phyloP scores from a whole-genome alignment of 2,329 filamentous ascomycete species.

The Phialophora verrucosa region DNA sequence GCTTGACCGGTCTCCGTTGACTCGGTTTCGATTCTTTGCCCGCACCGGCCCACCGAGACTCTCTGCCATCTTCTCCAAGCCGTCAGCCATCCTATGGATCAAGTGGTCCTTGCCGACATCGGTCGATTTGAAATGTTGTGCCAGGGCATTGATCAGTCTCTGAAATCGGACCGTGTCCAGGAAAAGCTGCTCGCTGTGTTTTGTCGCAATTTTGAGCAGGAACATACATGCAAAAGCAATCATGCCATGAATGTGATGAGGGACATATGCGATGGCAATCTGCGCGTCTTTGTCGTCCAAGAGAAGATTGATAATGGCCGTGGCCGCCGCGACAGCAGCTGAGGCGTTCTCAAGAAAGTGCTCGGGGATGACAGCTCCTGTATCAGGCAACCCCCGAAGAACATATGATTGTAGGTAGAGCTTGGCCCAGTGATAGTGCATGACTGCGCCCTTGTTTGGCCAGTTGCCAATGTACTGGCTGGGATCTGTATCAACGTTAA shows the following conservation, averaged over 20 bases:
- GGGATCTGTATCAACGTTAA: constrained; percentile 45
- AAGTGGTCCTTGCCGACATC: constrained; percentile 44
- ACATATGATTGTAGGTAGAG: constrained; percentile 59
- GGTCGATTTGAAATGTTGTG: constrained; percentile 42
- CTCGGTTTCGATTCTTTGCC: constrained; percentile 25
- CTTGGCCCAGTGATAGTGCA: constrained; percentile 60
- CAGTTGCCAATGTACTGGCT: constrained; percentile 56
- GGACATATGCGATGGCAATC: constrained; percentile 50
- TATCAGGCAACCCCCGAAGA: constrained; percentile 54
- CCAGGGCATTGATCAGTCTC: constrained; percentile 40
- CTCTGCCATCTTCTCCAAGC: constrained; percentile 44
- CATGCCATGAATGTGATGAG: constrained; percentile 55
- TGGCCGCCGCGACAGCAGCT: constrained; percentile 52
- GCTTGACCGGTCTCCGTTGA: constrained; percentile 28
- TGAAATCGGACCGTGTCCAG: constrained; percentile 41
- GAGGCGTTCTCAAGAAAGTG: constrained; percentile 51
- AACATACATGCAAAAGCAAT: constrained; percentile 56
- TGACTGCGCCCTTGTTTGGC: constrained; percentile 56
- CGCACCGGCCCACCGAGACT: constrained; percentile 35
- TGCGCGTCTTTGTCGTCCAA: constrained; percentile 53
- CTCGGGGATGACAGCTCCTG: constrained; percentile 46
- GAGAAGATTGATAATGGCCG: constrained; percentile 50
- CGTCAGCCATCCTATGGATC: constrained; percentile 44
- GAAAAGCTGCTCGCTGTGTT: constrained; percentile 47
- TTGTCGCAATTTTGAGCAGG: constrained; percentile 52